phyloP scores from a whole-genome alignment of 2,329 filamentous ascomycete species.

The Aspergillus arachidicola region DNA sequence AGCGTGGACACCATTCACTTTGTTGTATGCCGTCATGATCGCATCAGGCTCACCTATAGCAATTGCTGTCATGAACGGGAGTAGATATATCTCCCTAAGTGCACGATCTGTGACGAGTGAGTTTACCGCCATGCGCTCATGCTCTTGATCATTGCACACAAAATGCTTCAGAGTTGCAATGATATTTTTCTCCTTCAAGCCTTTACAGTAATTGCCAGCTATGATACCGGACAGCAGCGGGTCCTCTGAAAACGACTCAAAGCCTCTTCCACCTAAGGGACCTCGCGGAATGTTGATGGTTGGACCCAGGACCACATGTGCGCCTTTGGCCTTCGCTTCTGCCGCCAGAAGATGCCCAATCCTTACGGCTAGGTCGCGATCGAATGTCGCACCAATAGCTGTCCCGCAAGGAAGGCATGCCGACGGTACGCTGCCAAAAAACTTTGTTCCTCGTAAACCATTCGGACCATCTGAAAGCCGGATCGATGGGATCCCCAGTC shows the following conservation, averaged over 20 bases:
- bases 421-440: slow-evolving; percentile 68
- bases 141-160: slow-evolving; percentile 50
- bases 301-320: slow-evolving; percentile 72
- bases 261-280: slow-evolving; percentile 78
- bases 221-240: slow-evolving; percentile 74
- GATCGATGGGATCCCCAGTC: slow-evolving; percentile 64
- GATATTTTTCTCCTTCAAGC: slow-evolving; percentile 73
- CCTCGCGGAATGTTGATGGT: slow-evolving; percentile 82
- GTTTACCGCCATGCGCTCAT: slow-evolving; percentile 45
- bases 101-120: slow-evolving; percentile 53
- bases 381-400: slow-evolving; percentile 77
- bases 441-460: slow-evolving; percentile 67
- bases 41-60: slow-evolving; percentile 57
- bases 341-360: slow-evolving; percentile 71
- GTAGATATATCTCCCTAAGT: slow-evolving; percentile 66
- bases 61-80: slow-evolving; percentile 64
- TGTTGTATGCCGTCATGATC: slow-evolving; percentile 64
- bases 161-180: slow-evolving; percentile 76
- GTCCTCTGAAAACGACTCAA: slow-evolving; percentile 84
- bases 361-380: slow-evolving; percentile 67
- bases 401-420: slow-evolving; percentile 79
- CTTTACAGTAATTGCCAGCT: slow-evolving; percentile 70
- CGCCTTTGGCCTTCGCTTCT: slow-evolving; percentile 72
- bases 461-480: slow-evolving; percentile 71
- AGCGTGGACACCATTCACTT: slow-evolving; percentile 54